Conservation (phyloP, 1,139 yeast species). For the Geotrichum aggregatum region DNA sequence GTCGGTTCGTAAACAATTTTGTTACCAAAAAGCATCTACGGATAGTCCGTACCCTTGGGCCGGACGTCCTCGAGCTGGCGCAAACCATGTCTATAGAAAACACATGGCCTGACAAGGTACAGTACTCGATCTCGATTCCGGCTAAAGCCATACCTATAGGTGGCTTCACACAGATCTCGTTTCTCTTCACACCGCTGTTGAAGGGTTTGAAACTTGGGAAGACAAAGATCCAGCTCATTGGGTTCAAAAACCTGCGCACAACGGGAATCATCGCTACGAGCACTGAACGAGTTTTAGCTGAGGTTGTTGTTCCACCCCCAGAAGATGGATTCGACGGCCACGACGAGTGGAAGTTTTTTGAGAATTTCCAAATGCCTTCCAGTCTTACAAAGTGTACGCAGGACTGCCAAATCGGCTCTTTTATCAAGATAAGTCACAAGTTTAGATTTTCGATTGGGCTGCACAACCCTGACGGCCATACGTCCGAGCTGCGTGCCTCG, state of each 20-base stretch:
- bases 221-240: constrained; percentile 62
- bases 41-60: constrained; percentile 80
- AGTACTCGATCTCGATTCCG: constrained; percentile 82
- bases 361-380: constrained; percentile 61
- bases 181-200: constrained; percentile 70
- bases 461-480: constrained; percentile 69
- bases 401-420: constrained; percentile 60
- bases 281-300: constrained; percentile 28
- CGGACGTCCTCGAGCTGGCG: constrained; percentile 81
- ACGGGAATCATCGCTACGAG: neutral
- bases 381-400: constrained; percentile 73
- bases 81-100: constrained; percentile 94
- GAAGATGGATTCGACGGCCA: constrained; percentile 38
- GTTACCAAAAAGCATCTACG: constrained; percentile 69
- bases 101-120: constrained; percentile 93
- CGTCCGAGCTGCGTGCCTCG: constrained; percentile 71
- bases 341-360: constrained; percentile 79
- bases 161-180: constrained; percentile 62
- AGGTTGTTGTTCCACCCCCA: constrained; percentile 44
- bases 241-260: constrained; percentile 35
- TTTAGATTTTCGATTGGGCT: constrained; percentile 61
- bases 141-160: constrained; percentile 90
- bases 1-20: constrained; percentile 65
- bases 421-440: constrained; percentile 67
- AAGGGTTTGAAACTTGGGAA: constrained; percentile 79